Evolutionary conservation across 2,329 filamentous ascomycete genomes (phyloP).

Genomic region (Raffaelea arxii): DNA sequence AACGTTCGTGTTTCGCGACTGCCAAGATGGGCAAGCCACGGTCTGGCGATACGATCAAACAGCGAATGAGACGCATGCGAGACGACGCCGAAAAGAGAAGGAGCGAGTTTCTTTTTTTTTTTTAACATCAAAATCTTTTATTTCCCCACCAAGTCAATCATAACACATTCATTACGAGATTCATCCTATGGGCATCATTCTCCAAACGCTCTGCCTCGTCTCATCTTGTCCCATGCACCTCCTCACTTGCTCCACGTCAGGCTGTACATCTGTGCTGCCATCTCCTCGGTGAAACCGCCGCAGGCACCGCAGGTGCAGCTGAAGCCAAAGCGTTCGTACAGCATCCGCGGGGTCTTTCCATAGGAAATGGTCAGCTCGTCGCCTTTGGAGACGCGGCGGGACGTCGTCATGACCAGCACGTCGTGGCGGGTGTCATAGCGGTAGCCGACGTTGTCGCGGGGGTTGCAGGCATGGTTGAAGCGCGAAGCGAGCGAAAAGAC

Average conservation of each 20-base stretch:
- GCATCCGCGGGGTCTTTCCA: constrained; percentile 12
- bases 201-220: too few species aligned
- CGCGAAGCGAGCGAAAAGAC: constrained; percentile 33
- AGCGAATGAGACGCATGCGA: constrained; percentile 9
- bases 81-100: constrained; percentile 3
- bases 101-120: background rate
- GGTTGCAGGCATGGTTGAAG: constrained; percentile 49
- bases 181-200: too few species aligned
- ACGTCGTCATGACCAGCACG: constrained; percentile 31
- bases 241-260: background rate
- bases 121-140: background rate
- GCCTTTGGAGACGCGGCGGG: constrained; percentile 6
- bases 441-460: constrained; percentile 33
- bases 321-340: constrained; percentile 14
- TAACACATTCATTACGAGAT: too few species aligned
- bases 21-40: background rate
- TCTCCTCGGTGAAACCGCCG: constrained; percentile 5
- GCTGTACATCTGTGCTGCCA: background rate
- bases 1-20: background rate
- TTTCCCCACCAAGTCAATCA: too few species aligned
- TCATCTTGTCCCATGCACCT: too few species aligned
- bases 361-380: constrained; percentile 16
- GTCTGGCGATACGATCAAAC: constrained; percentile 9
- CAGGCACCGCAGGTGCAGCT: constrained; percentile 14
- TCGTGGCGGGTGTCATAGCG: constrained; percentile 23